Percentiles rank a stretch among this genome's conserved stretches.
Evolutionary conservation across 345 rosid genomes (phyloP).

Genomic region (Iberis pinnata): DNA sequence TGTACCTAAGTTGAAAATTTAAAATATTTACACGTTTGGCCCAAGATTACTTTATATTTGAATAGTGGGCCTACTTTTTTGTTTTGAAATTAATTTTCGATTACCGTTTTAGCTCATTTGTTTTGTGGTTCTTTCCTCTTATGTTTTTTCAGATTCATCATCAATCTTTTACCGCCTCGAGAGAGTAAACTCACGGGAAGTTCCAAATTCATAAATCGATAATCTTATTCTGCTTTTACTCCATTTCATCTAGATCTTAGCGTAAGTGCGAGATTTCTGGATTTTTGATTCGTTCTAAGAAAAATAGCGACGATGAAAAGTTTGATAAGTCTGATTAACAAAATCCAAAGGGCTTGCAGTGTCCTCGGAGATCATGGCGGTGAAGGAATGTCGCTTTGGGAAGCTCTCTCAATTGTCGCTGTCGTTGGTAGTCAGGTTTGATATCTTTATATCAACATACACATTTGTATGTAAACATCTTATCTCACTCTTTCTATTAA

Average conservation of each 20-base stretch:
- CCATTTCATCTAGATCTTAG: conserved; percentile 26
- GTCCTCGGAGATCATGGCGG: conserved; percentile 97
- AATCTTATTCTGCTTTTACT: not conserved
- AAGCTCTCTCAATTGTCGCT: conserved; percentile 95
- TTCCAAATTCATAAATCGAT: conserved; percentile 15
- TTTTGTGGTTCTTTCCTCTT: conserved; percentile 9
- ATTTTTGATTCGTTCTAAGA: conserved; percentile 23
- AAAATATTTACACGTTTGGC: not conserved
- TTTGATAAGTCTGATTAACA: conserved; percentile 87
- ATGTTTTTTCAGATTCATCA: conserved; percentile 20
- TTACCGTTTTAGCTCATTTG: conserved; percentile 21
- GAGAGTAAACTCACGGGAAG: conserved; percentile 13
- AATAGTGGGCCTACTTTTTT: not conserved
- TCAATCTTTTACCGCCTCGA: conserved; percentile 10
- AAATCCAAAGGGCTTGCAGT: conserved; percentile 95
- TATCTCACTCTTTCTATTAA: not conserved
- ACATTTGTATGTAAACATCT: not conserved
- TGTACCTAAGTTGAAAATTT: too few species aligned
- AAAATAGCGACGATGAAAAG: conserved; percentile 95
- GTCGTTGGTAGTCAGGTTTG: conserved; percentile 98
- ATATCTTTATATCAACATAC: conserved; percentile 13
- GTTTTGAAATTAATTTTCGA: conserved; percentile 16
- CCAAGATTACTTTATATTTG: not conserved
- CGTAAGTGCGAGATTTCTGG: conserved; percentile 19
- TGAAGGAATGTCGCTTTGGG: conserved; percentile 99